Base-by-base conservation (phyloP, 2,329 filamentous ascomycete genomes). In the Alternaria atra region DNA sequence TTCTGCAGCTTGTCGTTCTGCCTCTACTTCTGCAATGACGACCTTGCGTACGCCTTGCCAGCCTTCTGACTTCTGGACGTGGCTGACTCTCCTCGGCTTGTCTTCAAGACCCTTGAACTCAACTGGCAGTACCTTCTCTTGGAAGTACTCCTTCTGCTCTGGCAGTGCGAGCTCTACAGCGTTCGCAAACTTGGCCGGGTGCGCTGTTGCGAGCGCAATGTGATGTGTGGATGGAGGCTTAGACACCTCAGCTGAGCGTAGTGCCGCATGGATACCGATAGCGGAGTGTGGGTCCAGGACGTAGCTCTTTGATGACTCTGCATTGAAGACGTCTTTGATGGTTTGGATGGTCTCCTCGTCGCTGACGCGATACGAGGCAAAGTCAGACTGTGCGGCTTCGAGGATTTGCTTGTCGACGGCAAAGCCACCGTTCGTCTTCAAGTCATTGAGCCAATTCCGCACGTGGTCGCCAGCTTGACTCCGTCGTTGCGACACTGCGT, bases 221-320 rank as follows among this genome's bases (percentile, higher is more conserved):
- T 97, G 91, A 53, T 89, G 81, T 15, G 82, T 82, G 2, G 79
- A 76, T 2, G 83, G 78, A 43, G 83, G 77, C 29, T 80, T 80
- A 0, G 82, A 78, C 12, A 87, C 84, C 52, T 75, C 67, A 34
- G 91, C 84, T 3, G 92, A 93, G 59, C 93, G 86, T 55, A 88
- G 77, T 0, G 94, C 86, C 1, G 92, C 94, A 17, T 90, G 85
- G 39, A 97, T 86, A 57, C 94, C 95, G 46, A 99, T 91, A 2
- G 95, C 93, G 0, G 93, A 90, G 82, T 99, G 95, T 1, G 95
- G 95, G 76, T 99, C 95, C 1, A 98, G 87, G 42, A 98, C 87
- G 80, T 98, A 98, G 58, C 76, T 71, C 53, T 77, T 69, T 6
- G 74, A 77, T 1, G 82, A 81, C 67, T 83, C 83, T 25, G 83